Evolutionary conservation across 148 eudicot species (phyloP), one percentile per base, ranked within the genome.

Genomic region (Cornus suecica): DNA sequence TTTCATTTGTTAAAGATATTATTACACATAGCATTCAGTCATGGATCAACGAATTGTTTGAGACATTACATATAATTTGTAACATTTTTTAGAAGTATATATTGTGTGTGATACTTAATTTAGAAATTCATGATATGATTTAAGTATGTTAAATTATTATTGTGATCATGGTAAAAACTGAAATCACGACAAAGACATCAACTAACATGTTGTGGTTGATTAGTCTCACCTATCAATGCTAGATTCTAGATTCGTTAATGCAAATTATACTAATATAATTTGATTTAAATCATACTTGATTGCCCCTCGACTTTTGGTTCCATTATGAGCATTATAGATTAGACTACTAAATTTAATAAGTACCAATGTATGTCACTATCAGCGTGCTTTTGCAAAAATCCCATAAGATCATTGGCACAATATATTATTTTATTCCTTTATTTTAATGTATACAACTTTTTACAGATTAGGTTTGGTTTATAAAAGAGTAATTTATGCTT

Each of bases 291-390:
- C 51, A 69, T 51, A 30, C 27, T 5, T 77, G 60, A 16, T 64
- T 54, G 24, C 52, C 29, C 28, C 20, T 64, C 63, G n/a, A 64
- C 86, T 78, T 72, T 74, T 74, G 74, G 79, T 61, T 77, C 75
- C 82, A 84, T 78, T 76, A 72, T 72, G 37, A 60, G 37, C 56
- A 62, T 18, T 58, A 56, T 68, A 14, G 4, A 68, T 68, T 68
- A 68, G 8, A 67, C 10, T 32, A 73, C 32, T 32, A 42, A 18
- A 0, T 8, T 45, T 18, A 26, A 22, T 26, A 15, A 24, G 10
- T 25, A 26, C 34, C 41, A 73, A 14, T 66, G 18, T 25, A 2
- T 0, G 48, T 73, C 77, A 66, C 42, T 73, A 58, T 79, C 68
- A 72, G 48, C 51, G 29, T 31, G 75, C 66, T 72, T 72, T 72